These are phyloP conservation scores for Omphalea diandra DNA, from an alignment of 441 rosid species.

Conservation along the genomic window DNA sequence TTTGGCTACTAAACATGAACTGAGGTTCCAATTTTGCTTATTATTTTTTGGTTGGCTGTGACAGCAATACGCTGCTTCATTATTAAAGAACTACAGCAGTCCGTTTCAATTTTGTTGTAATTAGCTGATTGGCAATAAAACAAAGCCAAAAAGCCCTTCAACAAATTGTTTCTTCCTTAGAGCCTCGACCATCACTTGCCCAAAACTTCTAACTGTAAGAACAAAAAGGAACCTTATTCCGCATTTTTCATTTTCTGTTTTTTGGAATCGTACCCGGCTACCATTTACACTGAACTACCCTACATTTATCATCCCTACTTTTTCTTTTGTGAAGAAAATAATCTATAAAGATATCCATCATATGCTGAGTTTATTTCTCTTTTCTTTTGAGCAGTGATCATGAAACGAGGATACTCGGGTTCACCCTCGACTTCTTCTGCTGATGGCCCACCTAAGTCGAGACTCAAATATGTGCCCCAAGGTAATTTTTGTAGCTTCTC, in stretches of 20 bases:
- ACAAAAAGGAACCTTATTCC: not conserved
- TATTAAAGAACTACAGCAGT: not conserved
- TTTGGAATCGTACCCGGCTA: not conserved
- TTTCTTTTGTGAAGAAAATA: not conserved
- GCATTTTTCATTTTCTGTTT: not conserved
- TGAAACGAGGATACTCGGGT: slow-evolving; percentile 78
- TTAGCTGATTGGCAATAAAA: not conserved
- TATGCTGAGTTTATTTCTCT: not conserved
- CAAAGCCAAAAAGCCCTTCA: not conserved
- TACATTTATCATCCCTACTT: too few relatives aligned
- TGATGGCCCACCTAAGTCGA: slow-evolving; percentile 66
- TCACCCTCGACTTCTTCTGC: slow-evolving; percentile 64
- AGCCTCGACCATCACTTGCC: too few relatives aligned
- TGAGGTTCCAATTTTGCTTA: not conserved
- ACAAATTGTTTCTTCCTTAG: not conserved
- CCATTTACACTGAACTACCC: not conserved
- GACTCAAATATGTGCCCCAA: slow-evolving; percentile 64
- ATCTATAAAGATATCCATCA: not conserved
- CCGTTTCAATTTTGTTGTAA: not conserved
- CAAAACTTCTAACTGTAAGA: not conserved
- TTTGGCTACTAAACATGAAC: not conserved
- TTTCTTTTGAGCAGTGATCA: slow-evolving; percentile 26
- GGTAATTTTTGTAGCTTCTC: slow-evolving; percentile 33
- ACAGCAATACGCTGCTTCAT: not conserved
- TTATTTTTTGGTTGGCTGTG: not conserved